These are phyloP conservation scores for Arabidopsis arenosa DNA, from an alignment of 345 rosid genomes.

Conservation along the genomic window DNA sequence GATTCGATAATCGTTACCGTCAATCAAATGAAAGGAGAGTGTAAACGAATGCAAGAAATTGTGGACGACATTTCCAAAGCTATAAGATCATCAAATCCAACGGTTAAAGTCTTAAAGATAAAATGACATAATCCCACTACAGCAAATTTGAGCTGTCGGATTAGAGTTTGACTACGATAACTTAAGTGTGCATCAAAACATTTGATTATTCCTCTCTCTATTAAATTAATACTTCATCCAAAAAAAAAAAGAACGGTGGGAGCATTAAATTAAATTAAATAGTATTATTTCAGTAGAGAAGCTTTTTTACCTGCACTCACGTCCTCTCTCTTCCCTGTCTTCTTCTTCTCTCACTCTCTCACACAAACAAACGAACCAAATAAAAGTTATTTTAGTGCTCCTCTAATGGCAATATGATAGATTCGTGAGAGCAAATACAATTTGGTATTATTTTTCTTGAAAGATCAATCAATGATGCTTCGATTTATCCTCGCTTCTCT, in stretches of 20 bases:
- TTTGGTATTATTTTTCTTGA: neutral
- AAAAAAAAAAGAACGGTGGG: slow-evolving; percentile 18
- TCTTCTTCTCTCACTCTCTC: slow-evolving; percentile 40
- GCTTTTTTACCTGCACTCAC: slow-evolving; percentile 49
- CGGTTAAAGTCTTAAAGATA: slow-evolving; percentile 1
- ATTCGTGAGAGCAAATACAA: neutral
- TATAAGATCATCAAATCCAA: neutral
- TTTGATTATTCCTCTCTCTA: slow-evolving; percentile 14
- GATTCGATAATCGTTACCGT: too few species aligned
- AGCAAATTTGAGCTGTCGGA: slow-evolving; percentile 25
- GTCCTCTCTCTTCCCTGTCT: slow-evolving; percentile 39
- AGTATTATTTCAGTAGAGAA: neutral
- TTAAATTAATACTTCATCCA: neutral
- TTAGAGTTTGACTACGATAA: neutral
- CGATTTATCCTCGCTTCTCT: slow-evolving; percentile 49
- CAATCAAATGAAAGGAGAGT: too few species aligned
- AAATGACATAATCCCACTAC: neutral
- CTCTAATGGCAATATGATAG: slow-evolving; percentile 29
- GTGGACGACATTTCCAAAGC: slow-evolving; percentile 20
- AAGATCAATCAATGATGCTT: slow-evolving; percentile 48
- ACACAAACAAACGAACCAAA: slow-evolving; percentile 26
- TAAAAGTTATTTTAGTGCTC: slow-evolving; percentile 10
- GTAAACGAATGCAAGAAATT: neutral
- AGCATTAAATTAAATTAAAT: slow-evolving; percentile 35
- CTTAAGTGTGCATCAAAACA: slow-evolving; percentile 22